Evolutionary conservation across 345 rosid genomes (phyloP), one percentile per base, ranked within the genome.

Genomic region (Rhodomyrtus tomentosa): DNA sequence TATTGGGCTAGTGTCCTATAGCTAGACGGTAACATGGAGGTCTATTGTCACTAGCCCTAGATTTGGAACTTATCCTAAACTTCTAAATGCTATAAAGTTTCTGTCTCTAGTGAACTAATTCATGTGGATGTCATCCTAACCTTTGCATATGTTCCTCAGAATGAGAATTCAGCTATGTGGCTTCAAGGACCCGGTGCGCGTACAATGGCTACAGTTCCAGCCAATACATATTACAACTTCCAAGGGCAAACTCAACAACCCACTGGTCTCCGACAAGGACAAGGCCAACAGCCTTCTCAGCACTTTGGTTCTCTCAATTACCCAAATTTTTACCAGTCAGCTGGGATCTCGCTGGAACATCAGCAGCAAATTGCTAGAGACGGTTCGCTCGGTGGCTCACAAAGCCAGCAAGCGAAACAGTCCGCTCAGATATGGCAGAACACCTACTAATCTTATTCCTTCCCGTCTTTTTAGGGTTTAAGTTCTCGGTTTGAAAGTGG

Each of bases 281-380:
- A 97, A 90, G 98, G 91, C 50, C 99, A 96, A 85, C 99, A 94
- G 83, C 92, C 95, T 8, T 92, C 96, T n/a, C 99, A 97, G 90
- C 98, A 96, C 83, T 94, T 93, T 18, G 96, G 98, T 32, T 88
- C 91, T 8, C 93, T 85, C 40, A 96, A 98, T 62, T 95, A 97
- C 90, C 98, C 98, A 11, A 97, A 95, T 80, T 93, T 90, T 89
- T 95, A 94, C 88, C 98, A 96, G 81, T 89, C 96, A 86, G 84
- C 96, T 3, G 98, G 96, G 82, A 91, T 93, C 82, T 92, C 99
- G 1, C 80, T 91, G 74, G 99, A 97, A 32, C 98, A 93, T 18
- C 99, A 95, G 92, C 99, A 93, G 90, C 99, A 95, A 86, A 94
- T 91, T 92, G 87, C 93, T n/a, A 90, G 98, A 89, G 98, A 97